These are phyloP conservation scores for Gentiana dahurica DNA, from an alignment of 257 asterid genomes.

Conservation along the genomic window DNA sequence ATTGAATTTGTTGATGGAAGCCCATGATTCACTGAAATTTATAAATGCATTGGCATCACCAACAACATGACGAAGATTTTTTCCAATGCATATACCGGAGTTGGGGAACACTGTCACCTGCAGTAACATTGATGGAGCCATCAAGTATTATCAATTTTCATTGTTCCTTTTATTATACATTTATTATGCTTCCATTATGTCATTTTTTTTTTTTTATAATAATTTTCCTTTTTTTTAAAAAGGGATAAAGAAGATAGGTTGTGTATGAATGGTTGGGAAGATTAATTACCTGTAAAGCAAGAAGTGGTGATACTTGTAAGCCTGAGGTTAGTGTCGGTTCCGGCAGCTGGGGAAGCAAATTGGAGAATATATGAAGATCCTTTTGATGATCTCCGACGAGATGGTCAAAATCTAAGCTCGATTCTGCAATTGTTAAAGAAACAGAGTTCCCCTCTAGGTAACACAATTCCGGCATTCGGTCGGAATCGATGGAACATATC, in stretches of 20 bases:
- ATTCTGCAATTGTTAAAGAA: slow-evolving; percentile 8
- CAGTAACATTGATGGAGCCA: neutral
- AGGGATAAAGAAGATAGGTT: no score
- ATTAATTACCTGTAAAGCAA: slow-evolving; percentile 3
- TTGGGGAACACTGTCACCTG: slow-evolving; percentile 38
- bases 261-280: no score
- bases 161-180: no score
- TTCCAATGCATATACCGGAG: slow-evolving; percentile 31
- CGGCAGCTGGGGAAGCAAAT: slow-evolving; percentile 22
- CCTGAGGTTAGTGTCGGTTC: neutral
- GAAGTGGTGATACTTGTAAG: no score
- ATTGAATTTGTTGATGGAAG: slow-evolving; percentile 21
- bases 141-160: no score
- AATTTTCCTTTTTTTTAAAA: no score
- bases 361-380: slow-evolving; percentile 5
- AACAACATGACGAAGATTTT: slow-evolving; percentile 30
- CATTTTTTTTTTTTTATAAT: no score
- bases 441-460: no score
- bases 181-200: no score
- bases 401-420: slow-evolving; percentile 16
- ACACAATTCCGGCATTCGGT: slow-evolving; percentile 11
- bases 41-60: slow-evolving; percentile 37
- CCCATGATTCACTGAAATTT: slow-evolving; percentile 40
- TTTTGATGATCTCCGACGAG: slow-evolving; percentile 5
- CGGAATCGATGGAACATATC: slow-evolving; percentile 6